These are phyloP conservation scores for sweet orange (Citrus sinensis) DNA, from an alignment of 345 rosid genomes.

Conservation along the genomic window DVS_A1.0 CM039167.1:5331501-5332000, in stretches of 20 bases:
- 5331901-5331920: constrained; percentile 73
- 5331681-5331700: constrained; percentile 67
- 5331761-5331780: constrained; percentile 76
- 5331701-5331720: constrained; percentile 55
- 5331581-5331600: neutral
- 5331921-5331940: constrained; percentile 43
- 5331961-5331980: constrained; percentile 50
- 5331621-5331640: neutral
- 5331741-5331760: constrained; percentile 44
- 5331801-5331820: constrained; percentile 77
- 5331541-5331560: neutral
- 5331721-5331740: constrained; percentile 63
- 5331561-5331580: constrained; percentile 2
- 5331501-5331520: neutral
- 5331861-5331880: constrained; percentile 58
- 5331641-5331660: constrained; percentile 35
- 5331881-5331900: constrained; percentile 56
- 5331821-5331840: constrained; percentile 48
- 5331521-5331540: neutral
- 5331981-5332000: constrained; percentile 15
- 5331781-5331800: constrained; percentile 46
- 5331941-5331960: constrained; percentile 80
- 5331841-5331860: constrained; percentile 68
- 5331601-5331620: neutral
- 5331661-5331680: constrained; percentile 64